Evolutionary conservation across 495 filamentous ascomycete genomes (phyloP), one percentile per base, ranked within the genome.

Genomic region (Lineolata rhizophorae): DNA sequence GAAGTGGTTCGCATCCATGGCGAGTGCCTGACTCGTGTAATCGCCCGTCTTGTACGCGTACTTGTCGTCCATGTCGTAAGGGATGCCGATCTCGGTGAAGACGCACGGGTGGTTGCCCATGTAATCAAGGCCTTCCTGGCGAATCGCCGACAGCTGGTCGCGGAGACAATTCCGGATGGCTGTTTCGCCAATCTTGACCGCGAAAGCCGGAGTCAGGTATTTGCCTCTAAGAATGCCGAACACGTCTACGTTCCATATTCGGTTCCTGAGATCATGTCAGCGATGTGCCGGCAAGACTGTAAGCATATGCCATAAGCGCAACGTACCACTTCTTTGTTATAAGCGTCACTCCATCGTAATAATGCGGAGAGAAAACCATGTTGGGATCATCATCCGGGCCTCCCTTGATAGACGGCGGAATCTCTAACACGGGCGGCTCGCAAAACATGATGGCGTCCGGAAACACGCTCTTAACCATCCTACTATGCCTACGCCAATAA

Each of bases 31-130:
- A 39, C 80, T 93, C 33, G 77, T 73, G 46, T 90, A 99, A 44
- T 99, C 76, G 2, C 87, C 87, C n/a, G 83, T 91, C 48, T 78
- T 76, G 51, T 99, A 99, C 1, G 87, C 87, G 40, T 82, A 55
- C 52, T 92, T 78, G 35, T 90, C 68, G 45, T 99, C 84, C 87
- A 99, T 99, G 50, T 99, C 90, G 46, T 93, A 99, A 0, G 87
- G 87, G 37, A 95, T 93, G 16, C 87, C 87, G 42, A 94, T 93
- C 45, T 99, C 87, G 1, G 79, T 90, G 48, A 92, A 76, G 8
- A 97, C 55, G 41, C 85, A 75, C 1, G 87, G 87, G 41, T 90
- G 87, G 20, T 73, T 65, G 11, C 87, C 87, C 65, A 93, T 81
- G 33, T 85, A 72, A 20, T 85, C 74, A 12, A 72, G 51, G n/a